Percentiles rank a stretch among this genome's conserved stretches.
These are phyloP conservation scores for Metschnikowia lunata DNA, from an alignment of 805 yeast genomes.

Conservation along the genomic window DNA sequence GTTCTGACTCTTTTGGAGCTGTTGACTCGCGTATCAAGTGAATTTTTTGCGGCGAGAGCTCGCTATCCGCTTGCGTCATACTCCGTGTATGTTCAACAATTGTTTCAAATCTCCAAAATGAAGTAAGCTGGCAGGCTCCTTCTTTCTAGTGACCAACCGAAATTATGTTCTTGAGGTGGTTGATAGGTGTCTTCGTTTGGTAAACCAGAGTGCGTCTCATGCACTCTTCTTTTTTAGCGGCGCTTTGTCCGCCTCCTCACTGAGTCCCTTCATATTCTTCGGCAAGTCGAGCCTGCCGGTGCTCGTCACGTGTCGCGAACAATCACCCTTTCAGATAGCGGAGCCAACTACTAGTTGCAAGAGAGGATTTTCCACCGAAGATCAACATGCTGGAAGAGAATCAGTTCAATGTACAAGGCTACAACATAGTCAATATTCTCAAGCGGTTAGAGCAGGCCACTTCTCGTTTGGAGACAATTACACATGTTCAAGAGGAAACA, in stretches of 20 bases:
- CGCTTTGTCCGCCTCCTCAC: too few species aligned
- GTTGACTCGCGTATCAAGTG: conserved; percentile 40
- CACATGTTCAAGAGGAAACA: conserved; percentile 67
- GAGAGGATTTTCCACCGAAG: too few species aligned
- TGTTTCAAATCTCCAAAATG: neutral
- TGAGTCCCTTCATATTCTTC: too few species aligned
- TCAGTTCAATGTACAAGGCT: conserved; percentile 67
- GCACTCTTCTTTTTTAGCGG: too few species aligned
- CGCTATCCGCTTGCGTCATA: conserved; percentile 3
- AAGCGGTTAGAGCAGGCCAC: conserved; percentile 87
- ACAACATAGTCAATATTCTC: conserved; percentile 72
- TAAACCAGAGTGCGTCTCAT: too few species aligned
- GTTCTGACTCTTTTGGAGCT: conserved; percentile 39
- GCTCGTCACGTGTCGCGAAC: conserved; percentile 1
- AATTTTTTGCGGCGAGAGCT: conserved; percentile 39
- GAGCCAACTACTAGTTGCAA: neutral
- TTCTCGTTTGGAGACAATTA: conserved; percentile 84
- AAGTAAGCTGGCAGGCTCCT: neutral
- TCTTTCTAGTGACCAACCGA: too few species aligned
- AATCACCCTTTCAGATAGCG: neutral
- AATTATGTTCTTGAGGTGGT: too few species aligned
- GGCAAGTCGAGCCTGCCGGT: neutral
- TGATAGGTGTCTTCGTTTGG: too few species aligned
- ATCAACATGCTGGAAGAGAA: conserved; percentile 36
- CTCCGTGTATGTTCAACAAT: neutral